phyloP scores from a whole-genome alignment of 2,329 filamentous ascomycete species.

The Hysterium pulicare region DNA sequence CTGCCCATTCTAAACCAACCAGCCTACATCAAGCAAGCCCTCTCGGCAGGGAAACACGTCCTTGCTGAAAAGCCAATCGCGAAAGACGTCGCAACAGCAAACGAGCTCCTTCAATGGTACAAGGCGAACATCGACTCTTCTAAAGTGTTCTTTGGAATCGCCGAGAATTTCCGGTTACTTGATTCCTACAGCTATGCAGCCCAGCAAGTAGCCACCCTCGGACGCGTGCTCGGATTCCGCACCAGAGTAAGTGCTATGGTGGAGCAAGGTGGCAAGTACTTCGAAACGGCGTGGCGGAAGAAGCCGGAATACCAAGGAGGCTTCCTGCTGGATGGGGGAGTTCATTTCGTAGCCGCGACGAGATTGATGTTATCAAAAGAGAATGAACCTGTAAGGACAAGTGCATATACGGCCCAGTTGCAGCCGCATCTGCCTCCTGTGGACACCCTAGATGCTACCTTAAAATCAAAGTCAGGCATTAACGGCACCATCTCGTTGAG shows the following conservation, averaged over 20 bases:
- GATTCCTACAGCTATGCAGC: slow-evolving; percentile 53
- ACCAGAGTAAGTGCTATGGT: slow-evolving; percentile 47
- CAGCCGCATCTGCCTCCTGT: slow-evolving; percentile 60
- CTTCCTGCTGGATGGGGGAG: slow-evolving; percentile 72
- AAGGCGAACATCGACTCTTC: slow-evolving; percentile 32
- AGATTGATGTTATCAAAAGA: slow-evolving; percentile 55
- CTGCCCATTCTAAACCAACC: slow-evolving; percentile 63
- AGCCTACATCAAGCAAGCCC: slow-evolving; percentile 54
- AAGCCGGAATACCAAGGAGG: slow-evolving; percentile 69
- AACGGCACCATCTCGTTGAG: slow-evolving; percentile 58
- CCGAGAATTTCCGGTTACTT: slow-evolving; percentile 70
- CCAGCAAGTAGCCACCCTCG: slow-evolving; percentile 50
- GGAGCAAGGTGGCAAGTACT: slow-evolving; percentile 52
- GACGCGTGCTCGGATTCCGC: slow-evolving; percentile 55
- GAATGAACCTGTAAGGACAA: slow-evolving; percentile 47
- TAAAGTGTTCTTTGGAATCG: slow-evolving; percentile 46
- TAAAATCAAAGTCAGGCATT: slow-evolving; percentile 53
- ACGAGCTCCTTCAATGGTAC: slow-evolving; percentile 50
- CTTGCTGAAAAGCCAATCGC: slow-evolving; percentile 68
- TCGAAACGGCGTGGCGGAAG: slow-evolving; percentile 62
- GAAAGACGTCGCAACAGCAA: slow-evolving; percentile 53
- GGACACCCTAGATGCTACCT: slow-evolving; percentile 62
- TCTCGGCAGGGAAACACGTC: slow-evolving; percentile 67
- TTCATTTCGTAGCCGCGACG: slow-evolving; percentile 66
- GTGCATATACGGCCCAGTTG: slow-evolving; percentile 55